phyloP scores from a whole-genome alignment of 2,329 filamentous ascomycete genomes.

The Chrysosporium queenslandicum region DNA sequence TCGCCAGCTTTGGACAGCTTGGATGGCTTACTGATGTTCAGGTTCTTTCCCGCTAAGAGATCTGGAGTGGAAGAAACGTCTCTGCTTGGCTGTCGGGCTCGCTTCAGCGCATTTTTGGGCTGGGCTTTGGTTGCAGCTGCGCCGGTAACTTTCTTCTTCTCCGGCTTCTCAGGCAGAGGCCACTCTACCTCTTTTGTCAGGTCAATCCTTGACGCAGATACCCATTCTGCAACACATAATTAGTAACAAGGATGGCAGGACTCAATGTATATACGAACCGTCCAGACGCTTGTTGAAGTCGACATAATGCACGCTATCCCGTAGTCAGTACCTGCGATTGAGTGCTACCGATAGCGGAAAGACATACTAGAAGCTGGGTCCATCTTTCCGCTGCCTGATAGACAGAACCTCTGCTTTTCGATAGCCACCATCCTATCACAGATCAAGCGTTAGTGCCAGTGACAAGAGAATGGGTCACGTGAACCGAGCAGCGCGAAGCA shows the following conservation, averaged over 20 bases:
- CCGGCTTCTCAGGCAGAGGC: slow-evolving; percentile 82
- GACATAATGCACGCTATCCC: slow-evolving; percentile 70
- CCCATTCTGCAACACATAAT: slow-evolving; percentile 59
- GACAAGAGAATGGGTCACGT: slow-evolving; percentile 16
- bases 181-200: slow-evolving; percentile 88
- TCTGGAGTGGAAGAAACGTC: slow-evolving; percentile 50
- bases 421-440: slow-evolving; percentile 58
- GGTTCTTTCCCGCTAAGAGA: slow-evolving; percentile 39
- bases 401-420: slow-evolving; percentile 95
- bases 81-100: slow-evolving; percentile 39
- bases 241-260: background rate
- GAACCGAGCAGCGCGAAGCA: slow-evolving; percentile 12
- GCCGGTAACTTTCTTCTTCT: slow-evolving; percentile 66
- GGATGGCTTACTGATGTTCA: slow-evolving; percentile 38
- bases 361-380: slow-evolving; percentile 66
- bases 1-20: slow-evolving; percentile 49
- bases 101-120: slow-evolving; percentile 51
- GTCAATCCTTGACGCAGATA: slow-evolving; percentile 70
- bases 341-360: background rate
- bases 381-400: slow-evolving; percentile 79
- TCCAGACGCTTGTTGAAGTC: slow-evolving; percentile 88
- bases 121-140: slow-evolving; percentile 45
- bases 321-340: slow-evolving; percentile 17
- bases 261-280: slow-evolving; percentile 28
- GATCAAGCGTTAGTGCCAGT: slow-evolving; percentile 11